Evolutionary conservation across 306 rosid species (phyloP).

Genomic region (Rosa persica): DNA sequence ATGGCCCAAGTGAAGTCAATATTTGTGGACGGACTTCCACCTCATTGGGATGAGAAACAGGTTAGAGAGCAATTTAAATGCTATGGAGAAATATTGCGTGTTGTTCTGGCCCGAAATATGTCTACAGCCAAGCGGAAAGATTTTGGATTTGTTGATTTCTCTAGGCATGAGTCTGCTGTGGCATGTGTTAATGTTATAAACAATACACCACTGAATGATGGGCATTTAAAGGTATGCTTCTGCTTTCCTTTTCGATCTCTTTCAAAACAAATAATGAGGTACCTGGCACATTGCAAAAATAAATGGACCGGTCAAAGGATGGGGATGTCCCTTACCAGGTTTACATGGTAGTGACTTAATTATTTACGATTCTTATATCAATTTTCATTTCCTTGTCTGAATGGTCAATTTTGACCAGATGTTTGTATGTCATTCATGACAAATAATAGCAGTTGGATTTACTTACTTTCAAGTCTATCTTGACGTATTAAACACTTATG

Average conservation of each 20-base stretch:
- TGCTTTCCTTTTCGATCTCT: not conserved
- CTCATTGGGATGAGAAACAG: constrained; percentile 66
- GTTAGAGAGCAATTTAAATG: constrained; percentile 49
- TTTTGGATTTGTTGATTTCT: constrained; percentile 84
- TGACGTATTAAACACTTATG: constrained; percentile 5
- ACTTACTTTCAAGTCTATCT: constrained; percentile 12
- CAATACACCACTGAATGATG: constrained; percentile 53
- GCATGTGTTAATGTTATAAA: constrained; percentile 65
- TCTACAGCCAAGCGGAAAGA: constrained; percentile 76
- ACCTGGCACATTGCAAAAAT: not conserved
- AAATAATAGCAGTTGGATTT: not conserved
- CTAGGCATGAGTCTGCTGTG: constrained; percentile 73
- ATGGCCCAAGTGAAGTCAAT: constrained; percentile 88
- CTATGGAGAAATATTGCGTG: constrained; percentile 61
- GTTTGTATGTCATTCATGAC: not conserved
- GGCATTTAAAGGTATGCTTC: constrained; percentile 54
- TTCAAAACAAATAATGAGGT: not conserved
- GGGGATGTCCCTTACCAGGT: no score
- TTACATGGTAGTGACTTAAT: not conserved
- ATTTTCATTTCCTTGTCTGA: not conserved
- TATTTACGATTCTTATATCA: not conserved
- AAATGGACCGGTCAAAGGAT: no score
- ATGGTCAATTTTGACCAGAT: not conserved
- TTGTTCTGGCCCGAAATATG: constrained; percentile 70
- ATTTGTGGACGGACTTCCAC: constrained; percentile 73